Base-by-base conservation (phyloP, 257 asterid genomes). In the Gentiana straminea region DNA sequence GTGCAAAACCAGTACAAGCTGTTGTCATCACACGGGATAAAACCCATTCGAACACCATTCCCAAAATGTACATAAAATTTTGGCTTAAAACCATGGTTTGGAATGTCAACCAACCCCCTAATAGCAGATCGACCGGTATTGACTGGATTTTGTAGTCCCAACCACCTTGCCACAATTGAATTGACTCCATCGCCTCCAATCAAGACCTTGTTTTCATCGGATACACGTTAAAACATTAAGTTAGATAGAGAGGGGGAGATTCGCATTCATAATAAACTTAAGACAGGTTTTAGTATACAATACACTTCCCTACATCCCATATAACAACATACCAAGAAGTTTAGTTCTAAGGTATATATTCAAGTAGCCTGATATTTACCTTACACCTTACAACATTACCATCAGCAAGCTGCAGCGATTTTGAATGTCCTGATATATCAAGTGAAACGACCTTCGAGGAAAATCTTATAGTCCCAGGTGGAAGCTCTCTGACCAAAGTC, bases 171-270 rank as follows among this genome's bases (percentile, higher is more conserved):
- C 65, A 88, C 90, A 36, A 57, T 13, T 2, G 95, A 89, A 55
- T 89, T 81, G 54, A 86, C 86, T 49, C 97, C 97, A 58, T 89
- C 95, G 35, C 93, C 84, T 24, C 97, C 97, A 9, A 89, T 70
- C 79, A 86, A 71, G 61, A 75, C 95, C 97, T 86, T 41, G 46
- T 41, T 41, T 41, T 41, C 46, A 24, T 24, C 24, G 24, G 24
- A 24, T 24, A 24, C 24, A 24, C 24, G 24, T 24, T 24, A 24
- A 24, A 24, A 24, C 24, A 24, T 24, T 24, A 24, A 24, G 24
- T 24, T 24, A 24, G 24, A 24, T 24, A 24, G 24, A 24, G 24
- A 24, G 24, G 24, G 24, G 24, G 24, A 24, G 24, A 24, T 24
- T 24, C 24, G 24, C 24, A 24, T 24, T 24, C 24, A 24, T 24